Base-by-base conservation (phyloP, 805 yeast species). In the Zygosaccharomyces gambellarensis region DNA sequence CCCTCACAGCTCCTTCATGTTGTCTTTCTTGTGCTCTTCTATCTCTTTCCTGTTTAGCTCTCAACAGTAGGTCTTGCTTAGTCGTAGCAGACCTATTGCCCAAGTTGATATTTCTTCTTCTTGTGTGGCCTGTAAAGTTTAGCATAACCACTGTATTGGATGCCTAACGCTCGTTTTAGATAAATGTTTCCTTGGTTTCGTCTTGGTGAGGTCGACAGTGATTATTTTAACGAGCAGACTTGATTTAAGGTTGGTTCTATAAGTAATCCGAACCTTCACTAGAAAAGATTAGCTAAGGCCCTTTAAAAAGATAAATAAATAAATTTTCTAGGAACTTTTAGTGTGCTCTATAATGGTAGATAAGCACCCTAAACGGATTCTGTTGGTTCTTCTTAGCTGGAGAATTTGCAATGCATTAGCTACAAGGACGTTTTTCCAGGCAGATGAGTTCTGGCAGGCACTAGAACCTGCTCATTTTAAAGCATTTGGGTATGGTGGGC, bases 401-500 rank as follows among this genome's bases (percentile, higher is more conserved):
- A 67, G 96, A 36, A 53, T 83, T 8, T 29, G 78, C 58, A 89
- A 90, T 65, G 79, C 95, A 0, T 61, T 86, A 22, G 64, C 82
- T 1, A 78, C 80, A 4, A 63, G 63, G 48, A 89, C 98, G 0
- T 94, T 81, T 63, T 94, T 94, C 69, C 99, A 94, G 65, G 92
- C 99, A 0, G 99, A 94, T 66, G 99, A 94, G 67, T 94, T 76
- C 68, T 94, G 84, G 82, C 99, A 94, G 68, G 75, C 90, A 0
- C 70, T 94, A 45, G 99, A 94, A 61, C 96, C 97, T 0, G 99
- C 98, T 0, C 96, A 90, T 65, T 49, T 61, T 3, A 70, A 75
- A 32, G 84, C 85, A 0, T 89, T 75, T 64, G 90, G 94, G 1
- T 84, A 83, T 54, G 99, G 99, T 0, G 79, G 80, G 57, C 63